Percentiles rank a stretch among this genome's conserved stretches.
These are phyloP conservation scores for Aureobasidium pullulans DNA, from an alignment of 2,329 filamentous ascomycete species.

Conservation along the genomic window DNA sequence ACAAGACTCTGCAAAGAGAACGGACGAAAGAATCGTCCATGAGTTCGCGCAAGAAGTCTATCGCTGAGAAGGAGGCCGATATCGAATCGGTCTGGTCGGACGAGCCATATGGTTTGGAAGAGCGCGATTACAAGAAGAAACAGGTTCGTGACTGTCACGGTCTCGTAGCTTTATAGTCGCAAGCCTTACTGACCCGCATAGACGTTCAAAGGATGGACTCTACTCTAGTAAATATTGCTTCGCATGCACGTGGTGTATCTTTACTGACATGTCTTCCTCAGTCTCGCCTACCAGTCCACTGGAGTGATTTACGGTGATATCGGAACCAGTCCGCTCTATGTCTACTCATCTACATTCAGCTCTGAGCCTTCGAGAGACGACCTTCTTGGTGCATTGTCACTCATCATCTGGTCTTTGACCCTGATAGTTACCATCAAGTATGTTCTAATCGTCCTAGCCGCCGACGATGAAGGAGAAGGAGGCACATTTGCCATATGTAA, in stretches of 20 bases:
- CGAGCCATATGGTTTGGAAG: conserved; percentile 11
- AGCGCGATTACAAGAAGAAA: conserved; percentile 14
- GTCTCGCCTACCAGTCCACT: conserved; percentile 57
- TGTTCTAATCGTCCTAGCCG: conserved; percentile 55
- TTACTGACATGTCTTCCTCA: conserved; percentile 16
- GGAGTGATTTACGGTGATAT: conserved; percentile 66
- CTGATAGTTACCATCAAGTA: conserved; percentile 66
- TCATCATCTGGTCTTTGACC: conserved; percentile 63
- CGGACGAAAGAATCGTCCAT: neutral
- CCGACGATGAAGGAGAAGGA: conserved; percentile 65
- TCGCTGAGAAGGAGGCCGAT: conserved; percentile 13
- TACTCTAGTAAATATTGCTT: neutral
- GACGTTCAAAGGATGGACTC: conserved; percentile 15
- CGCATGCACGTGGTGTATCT: neutral
- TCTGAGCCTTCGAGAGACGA: conserved; percentile 49
- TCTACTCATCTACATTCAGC: conserved; percentile 60
- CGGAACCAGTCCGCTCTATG: conserved; percentile 61
- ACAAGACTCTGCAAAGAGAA: conserved; percentile 3
- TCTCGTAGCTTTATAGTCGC: neutral
- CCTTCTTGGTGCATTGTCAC: conserved; percentile 57
- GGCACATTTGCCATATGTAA: conserved; percentile 57
- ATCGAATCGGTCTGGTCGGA: conserved; percentile 11
- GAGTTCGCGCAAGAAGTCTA: conserved; percentile 1
- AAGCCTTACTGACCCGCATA: neutral
- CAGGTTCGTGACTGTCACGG: neutral